Evolutionary conservation across 148 eudicot species (phyloP).

Genomic region (Rhododendron williamsianum): DNA sequence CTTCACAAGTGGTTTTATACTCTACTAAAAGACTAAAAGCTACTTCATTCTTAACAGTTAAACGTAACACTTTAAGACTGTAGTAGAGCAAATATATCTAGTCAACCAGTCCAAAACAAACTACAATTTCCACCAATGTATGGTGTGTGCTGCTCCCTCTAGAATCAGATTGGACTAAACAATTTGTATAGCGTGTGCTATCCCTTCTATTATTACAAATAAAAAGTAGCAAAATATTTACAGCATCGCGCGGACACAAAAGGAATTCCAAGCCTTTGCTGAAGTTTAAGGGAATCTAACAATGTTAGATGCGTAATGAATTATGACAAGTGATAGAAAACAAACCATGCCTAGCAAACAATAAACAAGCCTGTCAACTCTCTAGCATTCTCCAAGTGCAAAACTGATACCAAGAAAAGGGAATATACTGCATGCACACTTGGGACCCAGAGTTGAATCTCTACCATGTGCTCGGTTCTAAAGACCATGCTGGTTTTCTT

Average conservation of each 20-base stretch:
- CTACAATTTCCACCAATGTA: not conserved
- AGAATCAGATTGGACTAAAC: not conserved
- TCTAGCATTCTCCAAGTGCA: not conserved
- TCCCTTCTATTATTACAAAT: not conserved
- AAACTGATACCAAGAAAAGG: not conserved
- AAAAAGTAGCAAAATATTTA: not conserved
- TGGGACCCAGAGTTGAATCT: not conserved
- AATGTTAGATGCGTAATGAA: not conserved
- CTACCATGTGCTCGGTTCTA: not conserved
- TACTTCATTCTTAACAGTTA: not conserved
- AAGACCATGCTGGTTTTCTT: not conserved
- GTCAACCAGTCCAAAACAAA: not conserved
- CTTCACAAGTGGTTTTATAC: not conserved
- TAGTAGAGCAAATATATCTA: not conserved
- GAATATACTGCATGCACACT: not conserved
- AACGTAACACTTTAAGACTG: not conserved
- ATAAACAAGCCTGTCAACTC: not conserved
- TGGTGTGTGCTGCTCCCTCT: not conserved
- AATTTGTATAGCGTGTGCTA: not conserved
- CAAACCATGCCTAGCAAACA: not conserved
- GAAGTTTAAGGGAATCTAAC: not conserved
- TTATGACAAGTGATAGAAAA: not conserved
- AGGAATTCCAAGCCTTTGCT: not conserved
- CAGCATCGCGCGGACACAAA: not conserved
- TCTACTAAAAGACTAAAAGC: not conserved